These are phyloP conservation scores for Tylopilus rubrobrunneus DNA, from an alignment of 768 basidiomycete genomes.

Conservation along the genomic window DNA sequence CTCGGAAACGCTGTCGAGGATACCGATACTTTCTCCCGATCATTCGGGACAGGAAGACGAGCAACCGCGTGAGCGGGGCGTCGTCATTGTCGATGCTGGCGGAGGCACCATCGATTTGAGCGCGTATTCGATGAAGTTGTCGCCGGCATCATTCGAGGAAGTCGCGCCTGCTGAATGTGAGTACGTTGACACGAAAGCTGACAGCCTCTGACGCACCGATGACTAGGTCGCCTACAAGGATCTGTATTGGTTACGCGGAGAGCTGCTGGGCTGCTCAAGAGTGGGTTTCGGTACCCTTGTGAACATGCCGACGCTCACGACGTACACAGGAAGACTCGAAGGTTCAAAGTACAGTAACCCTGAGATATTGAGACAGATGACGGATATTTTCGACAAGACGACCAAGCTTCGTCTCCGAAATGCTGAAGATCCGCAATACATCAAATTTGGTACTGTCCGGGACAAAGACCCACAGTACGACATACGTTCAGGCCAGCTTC, in stretches of 20 bases:
- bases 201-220: not conserved
- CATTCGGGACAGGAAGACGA: conserved; percentile 16
- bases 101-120: conserved; percentile 43
- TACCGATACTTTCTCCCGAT: conserved; percentile 20
- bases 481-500: conserved; percentile 38
- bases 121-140: conserved; percentile 37
- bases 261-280: conserved; percentile 30
- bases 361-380: conserved; percentile 35
- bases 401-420: conserved; percentile 44
- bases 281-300: conserved; percentile 6
- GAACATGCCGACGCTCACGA: not conserved
- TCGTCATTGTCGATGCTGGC: conserved; percentile 51
- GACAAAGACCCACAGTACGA: conserved; percentile 37
- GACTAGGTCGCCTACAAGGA: conserved; percentile 38
- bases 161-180: conserved; percentile 34
- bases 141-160: conserved; percentile 38
- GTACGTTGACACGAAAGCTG: not conserved
- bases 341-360: conserved; percentile 29
- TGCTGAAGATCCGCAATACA: conserved; percentile 35
- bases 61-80: conserved; percentile 26
- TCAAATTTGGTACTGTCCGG: conserved; percentile 38
- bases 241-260: conserved; percentile 37
- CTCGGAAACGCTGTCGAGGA: conserved; percentile 25
- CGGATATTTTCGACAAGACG: conserved; percentile 36
- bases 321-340: conserved; percentile 25